Conservation (phyloP, 2,329 filamentous ascomycete genomes). For the Fusarium sp. region DNA sequence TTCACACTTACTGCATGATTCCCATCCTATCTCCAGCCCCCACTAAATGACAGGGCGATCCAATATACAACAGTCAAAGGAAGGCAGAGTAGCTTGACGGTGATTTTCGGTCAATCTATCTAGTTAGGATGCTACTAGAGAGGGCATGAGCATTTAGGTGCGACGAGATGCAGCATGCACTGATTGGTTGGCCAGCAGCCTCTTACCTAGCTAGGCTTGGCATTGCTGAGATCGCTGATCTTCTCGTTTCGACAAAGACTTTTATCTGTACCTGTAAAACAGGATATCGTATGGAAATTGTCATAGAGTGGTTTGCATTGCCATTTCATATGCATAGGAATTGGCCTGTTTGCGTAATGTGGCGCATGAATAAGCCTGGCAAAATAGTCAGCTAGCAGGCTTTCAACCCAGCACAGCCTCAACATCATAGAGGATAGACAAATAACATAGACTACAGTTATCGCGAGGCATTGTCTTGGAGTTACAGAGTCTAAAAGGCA, state of each 20-base stretch:
- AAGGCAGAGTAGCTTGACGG: background rate
- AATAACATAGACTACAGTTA: background rate
- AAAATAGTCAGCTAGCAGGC: accelerated
- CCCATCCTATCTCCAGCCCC: background rate
- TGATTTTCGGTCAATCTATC: too few relatives aligned
- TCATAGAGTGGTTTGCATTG: too few relatives aligned
- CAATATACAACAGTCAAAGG: accelerated
- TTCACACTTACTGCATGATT: background rate
- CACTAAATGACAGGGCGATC: accelerated
- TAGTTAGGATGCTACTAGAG: too few relatives aligned
- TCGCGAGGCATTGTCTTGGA: accelerated
- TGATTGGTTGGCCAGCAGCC: too few relatives aligned
- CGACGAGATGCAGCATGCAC: too few relatives aligned
- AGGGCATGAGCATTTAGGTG: too few relatives aligned
- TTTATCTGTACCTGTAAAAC: too few relatives aligned
- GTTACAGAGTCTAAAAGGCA: background rate
- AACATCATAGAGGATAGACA: accelerated
- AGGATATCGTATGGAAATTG: too few relatives aligned
- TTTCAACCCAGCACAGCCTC: background rate
- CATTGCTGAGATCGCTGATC: too few relatives aligned
- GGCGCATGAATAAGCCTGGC: accelerated
- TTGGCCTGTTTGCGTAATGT: background rate
- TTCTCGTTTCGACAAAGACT: too few relatives aligned
- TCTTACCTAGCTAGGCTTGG: too few relatives aligned
- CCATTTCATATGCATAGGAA: accelerated